phyloP scores from a whole-genome alignment of 495 filamentous ascomycete genomes.

The Neurospora sp. region DNA sequence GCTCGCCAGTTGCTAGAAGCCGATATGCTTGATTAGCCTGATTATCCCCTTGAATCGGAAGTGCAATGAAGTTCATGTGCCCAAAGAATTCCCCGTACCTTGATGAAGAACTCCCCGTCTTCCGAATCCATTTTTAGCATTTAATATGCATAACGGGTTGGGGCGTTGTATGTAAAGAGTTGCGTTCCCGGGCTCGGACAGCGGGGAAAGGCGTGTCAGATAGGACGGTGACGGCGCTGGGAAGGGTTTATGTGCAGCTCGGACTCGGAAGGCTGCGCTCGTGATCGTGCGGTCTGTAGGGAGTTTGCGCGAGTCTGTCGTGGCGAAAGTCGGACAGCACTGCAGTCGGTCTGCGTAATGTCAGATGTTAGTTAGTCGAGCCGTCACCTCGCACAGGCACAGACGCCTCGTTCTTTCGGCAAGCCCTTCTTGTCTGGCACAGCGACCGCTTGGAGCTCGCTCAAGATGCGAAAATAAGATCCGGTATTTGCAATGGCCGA shows the following conservation, averaged over 20 bases:
- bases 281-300: neutral
- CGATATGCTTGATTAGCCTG: neutral
- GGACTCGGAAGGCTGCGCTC: neutral
- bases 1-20: conserved; percentile 70
- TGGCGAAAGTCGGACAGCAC: conserved; percentile 17
- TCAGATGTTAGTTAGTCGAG: conserved; percentile 21
- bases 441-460: neutral
- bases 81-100: conserved; percentile 39
- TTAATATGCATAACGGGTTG: conserved; percentile 30
- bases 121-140: conserved; percentile 59
- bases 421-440: neutral
- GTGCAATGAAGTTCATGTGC: neutral
- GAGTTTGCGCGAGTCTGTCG: conserved; percentile 7
- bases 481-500: neutral
- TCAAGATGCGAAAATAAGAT: neutral
- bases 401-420: conserved; percentile 4
- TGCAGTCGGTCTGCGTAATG: conserved; percentile 17
- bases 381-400: conserved; percentile 17
- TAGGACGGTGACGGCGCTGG: neutral
- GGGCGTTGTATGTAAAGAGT: conserved; percentile 13
- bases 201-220: neutral
- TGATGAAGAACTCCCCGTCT: conserved; percentile 85
- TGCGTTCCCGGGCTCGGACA: conserved; percentile 3
- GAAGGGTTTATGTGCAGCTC: neutral
- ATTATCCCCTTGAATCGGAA: neutral